phyloP scores from a whole-genome alignment of 768 basidiomycete genomes.

The Panus rudis region DNA sequence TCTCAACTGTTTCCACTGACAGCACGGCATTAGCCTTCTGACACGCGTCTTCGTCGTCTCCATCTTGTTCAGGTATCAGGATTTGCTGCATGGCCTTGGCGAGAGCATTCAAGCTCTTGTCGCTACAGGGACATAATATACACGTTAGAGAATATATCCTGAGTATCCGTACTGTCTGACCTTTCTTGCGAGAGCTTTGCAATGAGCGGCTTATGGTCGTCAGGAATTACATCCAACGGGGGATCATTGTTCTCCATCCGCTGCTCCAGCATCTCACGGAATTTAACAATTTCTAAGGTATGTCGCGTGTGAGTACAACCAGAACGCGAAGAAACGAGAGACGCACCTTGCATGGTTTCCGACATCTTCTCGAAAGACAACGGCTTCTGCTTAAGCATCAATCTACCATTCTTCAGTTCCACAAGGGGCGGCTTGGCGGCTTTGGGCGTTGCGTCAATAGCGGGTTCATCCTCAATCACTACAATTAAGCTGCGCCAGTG shows the following conservation, averaged over 20 bases:
- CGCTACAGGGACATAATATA: slow-evolving; percentile 38
- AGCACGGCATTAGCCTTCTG: slow-evolving; percentile 30
- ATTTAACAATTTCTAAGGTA: slow-evolving; percentile 61
- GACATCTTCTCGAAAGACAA: slow-evolving; percentile 71
- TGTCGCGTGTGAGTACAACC: neutral
- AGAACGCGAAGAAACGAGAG: neutral
- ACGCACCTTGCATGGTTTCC: slow-evolving; percentile 73
- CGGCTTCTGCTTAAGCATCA: slow-evolving; percentile 68
- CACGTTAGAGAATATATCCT: neutral
- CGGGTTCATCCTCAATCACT: neutral
- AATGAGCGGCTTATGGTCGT: slow-evolving; percentile 65
- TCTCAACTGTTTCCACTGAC: slow-evolving; percentile 46
- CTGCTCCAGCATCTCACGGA: slow-evolving; percentile 64
- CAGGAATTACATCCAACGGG: slow-evolving; percentile 54
- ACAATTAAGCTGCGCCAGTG: neutral
- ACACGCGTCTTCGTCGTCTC: slow-evolving; percentile 37
- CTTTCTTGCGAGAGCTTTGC: slow-evolving; percentile 85
- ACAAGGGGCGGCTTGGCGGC: slow-evolving; percentile 27
- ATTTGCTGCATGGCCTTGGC: slow-evolving; percentile 64
- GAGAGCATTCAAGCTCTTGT: slow-evolving; percentile 58
- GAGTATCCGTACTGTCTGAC: slow-evolving; percentile 31
- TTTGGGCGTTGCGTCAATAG: neutral
- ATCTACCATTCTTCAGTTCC: slow-evolving; percentile 73
- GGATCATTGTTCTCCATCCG: slow-evolving; percentile 39
- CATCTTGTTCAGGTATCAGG: slow-evolving; percentile 59